Percentiles rank a stretch among this genome's conserved stretches.
Evolutionary conservation across 2,329 filamentous ascomycete genomes (phyloP).

Genomic region (Amesomyces nigricolor): DNA sequence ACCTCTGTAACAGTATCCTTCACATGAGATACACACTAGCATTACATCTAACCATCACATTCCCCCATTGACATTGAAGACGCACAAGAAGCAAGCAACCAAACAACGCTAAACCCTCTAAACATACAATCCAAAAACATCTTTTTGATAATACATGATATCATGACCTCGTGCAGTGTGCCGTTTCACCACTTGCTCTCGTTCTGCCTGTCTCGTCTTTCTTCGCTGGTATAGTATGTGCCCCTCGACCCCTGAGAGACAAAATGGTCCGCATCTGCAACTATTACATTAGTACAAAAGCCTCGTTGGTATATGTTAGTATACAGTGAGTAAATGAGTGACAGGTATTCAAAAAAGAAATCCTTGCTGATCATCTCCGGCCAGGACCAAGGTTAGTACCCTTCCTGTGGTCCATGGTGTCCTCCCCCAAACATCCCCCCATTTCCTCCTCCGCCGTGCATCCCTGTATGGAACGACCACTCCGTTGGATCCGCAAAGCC

Average conservation of each 20-base stretch:
- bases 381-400: slow-evolving; percentile 6
- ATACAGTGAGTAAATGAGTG: slow-evolving; percentile 8
- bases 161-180: slow-evolving; percentile 15
- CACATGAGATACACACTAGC: slow-evolving; percentile 5
- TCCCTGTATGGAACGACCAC: slow-evolving; percentile 16
- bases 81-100: no score
- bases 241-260: not conserved
- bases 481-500: slow-evolving; percentile 13
- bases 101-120: slow-evolving; percentile 7
- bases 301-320: slow-evolving; percentile 13
- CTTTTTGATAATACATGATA: slow-evolving; percentile 4
- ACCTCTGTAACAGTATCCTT: no score
- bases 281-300: slow-evolving; percentile 16
- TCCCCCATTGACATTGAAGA: not conserved
- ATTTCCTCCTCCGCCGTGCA: slow-evolving; percentile 12
- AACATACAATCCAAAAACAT: slow-evolving; percentile 5
- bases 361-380: not conserved
- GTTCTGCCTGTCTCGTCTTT: not conserved
- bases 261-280: not conserved
- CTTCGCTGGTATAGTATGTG: not conserved
- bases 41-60: slow-evolving; percentile 2
- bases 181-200: slow-evolving; percentile 9
- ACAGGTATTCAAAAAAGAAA: slow-evolving; percentile 1
- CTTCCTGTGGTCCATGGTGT: slow-evolving; percentile 20
- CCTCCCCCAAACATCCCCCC: slow-evolving; percentile 21